Evolutionary conservation across 257 asterid species (phyloP), one percentile per base, ranked within the genome.

Genomic region (Nemophila menziesii): DNA sequence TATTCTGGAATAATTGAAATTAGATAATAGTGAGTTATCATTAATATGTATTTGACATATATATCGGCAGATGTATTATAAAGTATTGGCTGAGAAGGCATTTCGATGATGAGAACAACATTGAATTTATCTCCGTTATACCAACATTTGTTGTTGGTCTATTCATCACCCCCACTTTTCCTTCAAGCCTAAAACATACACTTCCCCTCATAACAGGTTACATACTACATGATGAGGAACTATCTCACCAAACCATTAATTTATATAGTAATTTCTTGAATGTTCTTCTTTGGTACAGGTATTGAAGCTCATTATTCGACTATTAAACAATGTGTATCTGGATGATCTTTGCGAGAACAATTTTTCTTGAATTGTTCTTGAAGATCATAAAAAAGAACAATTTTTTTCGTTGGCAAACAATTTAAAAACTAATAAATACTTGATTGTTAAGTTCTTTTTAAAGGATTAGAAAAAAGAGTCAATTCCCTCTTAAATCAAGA

Each of bases 141-240:
- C 95, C 93, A 18, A 75, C 93, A 2, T 49, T 83, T 23, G 97
- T 83, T 19, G 97, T 83, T 20, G 97, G 97, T 12, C 87, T 92
- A 49, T 87, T 83, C 63, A 71, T 77, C 72, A 71, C 23, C 22
- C 79, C 81, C 5, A 50, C 81, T 12, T 58, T 82, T 63, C 97
- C 97, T 48, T 92, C 93, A 3, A 87, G 97, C 79, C 72, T 87
- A 23, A 63, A 68, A 58, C 77, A 92, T 24, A 86, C 92, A 20
- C 97, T 87, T 51, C 75, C 95, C 19, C 78, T 78, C 19, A 75
- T 87, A 34, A 80, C 83, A 7, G 92, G 97, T 83, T 49, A 20
- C 22, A 8, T 13, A n/a, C n/a, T n/a, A n/a, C n/a, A n/a, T n/a
- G n/a, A n/a, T n/a, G n/a, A n/a, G n/a, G n/a, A n/a, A n/a, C n/a